Base-by-base conservation (phyloP, 495 filamentous ascomycete species). In the Aspergillus campestris region DNA sequence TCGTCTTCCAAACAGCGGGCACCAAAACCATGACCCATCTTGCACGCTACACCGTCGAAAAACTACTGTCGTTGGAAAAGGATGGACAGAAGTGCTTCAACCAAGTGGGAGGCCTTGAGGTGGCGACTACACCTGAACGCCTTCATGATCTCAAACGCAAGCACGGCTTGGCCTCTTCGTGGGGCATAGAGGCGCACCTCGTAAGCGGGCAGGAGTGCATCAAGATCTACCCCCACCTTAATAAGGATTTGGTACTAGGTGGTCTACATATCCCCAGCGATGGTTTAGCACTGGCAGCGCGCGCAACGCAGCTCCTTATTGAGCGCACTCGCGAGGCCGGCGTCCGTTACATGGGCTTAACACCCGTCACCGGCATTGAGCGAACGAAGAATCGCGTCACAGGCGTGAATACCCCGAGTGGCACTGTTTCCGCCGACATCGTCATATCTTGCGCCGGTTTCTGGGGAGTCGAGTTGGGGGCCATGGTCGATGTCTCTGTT, bases 381-480 rank as follows among this genome's bases (percentile, higher is more conserved):
- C 56, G 56, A 36, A 38, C 42, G 11, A 46, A 55, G 5, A 41
- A 53, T 31, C 53, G 53, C 9, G 69, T 75, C 14, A 75, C 70
- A 3, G 71, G 70, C 10, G 73, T 76, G 18, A 60, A 39, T 8
- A 72, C 65, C 2, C 59, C 65, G 6, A 46, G 41, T 6, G 69
- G 65, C 8, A 61, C 42, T 0, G 56, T 76, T n/a, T 45, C 64
- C 0, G 72, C 73, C 1, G 73, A 76, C 32, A 65, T 75, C 14
- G 56, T 76, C 27, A 52, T 75, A 15, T 74, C 72, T 12, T 76
- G 73, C 50, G 73, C 73, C 29, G 73, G 73, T 2, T 75, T 76
- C 61, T 76, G 73, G 73, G 73, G 73, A 6, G 73, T 75, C 2
- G 68, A 76, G 42, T 48, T 76, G 11, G 73, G 73, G 2, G 70